phyloP scores from a whole-genome alignment of 805 yeast species.

The Starmera pachycereana region DNA sequence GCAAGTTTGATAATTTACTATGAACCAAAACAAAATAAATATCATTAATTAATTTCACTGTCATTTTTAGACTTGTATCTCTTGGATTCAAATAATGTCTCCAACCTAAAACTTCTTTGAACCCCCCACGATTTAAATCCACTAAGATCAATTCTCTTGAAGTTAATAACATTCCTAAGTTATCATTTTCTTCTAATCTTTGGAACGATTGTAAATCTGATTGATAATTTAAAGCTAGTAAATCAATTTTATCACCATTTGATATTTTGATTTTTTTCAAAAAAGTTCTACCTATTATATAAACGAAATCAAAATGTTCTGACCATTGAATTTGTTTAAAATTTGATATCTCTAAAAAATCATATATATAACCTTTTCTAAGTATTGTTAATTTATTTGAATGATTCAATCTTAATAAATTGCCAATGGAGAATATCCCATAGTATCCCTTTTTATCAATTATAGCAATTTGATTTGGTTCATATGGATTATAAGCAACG shows the following conservation, averaged over 20 bases:
- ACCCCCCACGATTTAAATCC: conserved; percentile 19
- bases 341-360: conserved; percentile 41
- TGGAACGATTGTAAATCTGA: conserved; percentile 31
- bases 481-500: conserved; percentile 33
- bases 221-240: conserved; percentile 19
- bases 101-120: conserved; percentile 56
- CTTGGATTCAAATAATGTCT: conserved; percentile 49
- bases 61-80: conserved; percentile 43
- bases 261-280: conserved; percentile 23
- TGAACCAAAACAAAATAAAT: conserved; percentile 14
- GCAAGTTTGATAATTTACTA: conserved; percentile 23
- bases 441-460: conserved; percentile 47
- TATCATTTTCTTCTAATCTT: conserved; percentile 18
- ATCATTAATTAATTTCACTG: conserved; percentile 17
- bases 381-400: neutral
- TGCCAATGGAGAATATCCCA: conserved; percentile 24
- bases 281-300: conserved; percentile 34
- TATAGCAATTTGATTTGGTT: conserved; percentile 26
- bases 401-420: neutral
- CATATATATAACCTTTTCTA: conserved; percentile 16
- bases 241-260: conserved; percentile 20
- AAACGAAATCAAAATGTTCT: conserved; percentile 17
- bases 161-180: conserved; percentile 46
- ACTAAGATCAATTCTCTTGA: conserved; percentile 56
- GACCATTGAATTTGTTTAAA: conserved; percentile 47